These are phyloP conservation scores for Acacia crassicarpa DNA, from an alignment of 306 rosid species.

Conservation along the genomic window DNA sequence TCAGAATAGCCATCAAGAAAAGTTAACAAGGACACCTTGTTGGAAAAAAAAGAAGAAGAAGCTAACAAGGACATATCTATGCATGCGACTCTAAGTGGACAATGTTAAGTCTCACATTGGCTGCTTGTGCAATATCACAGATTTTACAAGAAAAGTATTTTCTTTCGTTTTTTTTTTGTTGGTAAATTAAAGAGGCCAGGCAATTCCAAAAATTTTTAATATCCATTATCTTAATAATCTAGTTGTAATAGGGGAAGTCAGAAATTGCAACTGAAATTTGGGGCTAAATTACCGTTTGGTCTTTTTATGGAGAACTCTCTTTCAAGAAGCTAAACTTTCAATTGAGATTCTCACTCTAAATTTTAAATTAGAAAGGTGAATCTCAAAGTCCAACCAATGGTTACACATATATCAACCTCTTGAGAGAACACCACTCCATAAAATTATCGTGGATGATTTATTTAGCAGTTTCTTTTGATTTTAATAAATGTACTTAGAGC, in stretches of 20 bases:
- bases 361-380: background rate
- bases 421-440: background rate
- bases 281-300: background rate
- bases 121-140: constrained; percentile 22
- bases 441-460: background rate
- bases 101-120: constrained; percentile 16
- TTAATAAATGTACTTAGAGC: background rate
- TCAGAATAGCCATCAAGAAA: constrained; percentile 32
- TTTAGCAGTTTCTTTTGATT: background rate
- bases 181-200: background rate
- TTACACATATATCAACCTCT: background rate
- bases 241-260: background rate
- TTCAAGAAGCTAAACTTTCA: background rate
- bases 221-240: background rate
- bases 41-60: no score
- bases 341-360: background rate
- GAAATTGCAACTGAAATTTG: background rate
- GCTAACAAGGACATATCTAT: background rate
- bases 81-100: constrained; percentile 2
- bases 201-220: background rate
- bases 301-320: background rate
- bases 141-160: background rate
- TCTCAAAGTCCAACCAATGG: background rate
- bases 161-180: background rate
- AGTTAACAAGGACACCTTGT: constrained; percentile 4